Base-by-base conservation (phyloP, 129 eudicot genomes). In the Flaveria trinervia region DNA sequence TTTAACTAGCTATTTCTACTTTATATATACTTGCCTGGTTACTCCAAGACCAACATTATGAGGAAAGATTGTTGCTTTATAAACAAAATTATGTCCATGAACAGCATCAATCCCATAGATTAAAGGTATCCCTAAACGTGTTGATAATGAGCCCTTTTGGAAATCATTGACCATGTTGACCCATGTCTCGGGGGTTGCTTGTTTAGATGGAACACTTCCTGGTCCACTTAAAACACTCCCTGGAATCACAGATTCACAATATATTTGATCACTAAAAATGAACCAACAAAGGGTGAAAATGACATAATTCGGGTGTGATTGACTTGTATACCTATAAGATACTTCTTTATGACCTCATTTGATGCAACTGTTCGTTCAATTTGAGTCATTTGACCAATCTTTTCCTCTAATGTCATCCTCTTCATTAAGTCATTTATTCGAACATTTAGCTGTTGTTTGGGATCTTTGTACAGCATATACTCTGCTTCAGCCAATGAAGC, bases 311-410 rank as follows among this genome's bases (percentile, higher is more conserved):
- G 3, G 50, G 9, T 33, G 57, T 44, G 41, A 46, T 23, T 46
- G 30, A 9, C 49, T 16, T 23, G 49, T 60, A 48, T 84, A 90
- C 96, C 96, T 48, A 91, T 88, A 20, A 68, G 69, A 79, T 86
- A 83, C 28, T 86, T 91, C 64, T 71, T 86, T 75, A 91, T 83
- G 67, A 83, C 91, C 51, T 84, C 81, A 18, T 71, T 33, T 0
- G 88, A 65, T 13, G 91, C 91, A 13, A 83, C 88, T 1, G 61
- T 22, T 14, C 87, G 70, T 18, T 91, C 97, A 51, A 91, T 86
- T 48, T 91, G 93, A 18, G 88, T 73, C 97, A 91, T 86, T 73
- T 91, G 97, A 30, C 93, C 97, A 44, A 91, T 81, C 76, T 91
- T 91, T 74, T 91, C 97, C 66, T 78, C 85, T 1, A 91, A 66